Evolutionary conservation across 495 filamentous ascomycete species (phyloP), one percentile per base, ranked within the genome.

Genomic region (Xylaria longipes): DNA sequence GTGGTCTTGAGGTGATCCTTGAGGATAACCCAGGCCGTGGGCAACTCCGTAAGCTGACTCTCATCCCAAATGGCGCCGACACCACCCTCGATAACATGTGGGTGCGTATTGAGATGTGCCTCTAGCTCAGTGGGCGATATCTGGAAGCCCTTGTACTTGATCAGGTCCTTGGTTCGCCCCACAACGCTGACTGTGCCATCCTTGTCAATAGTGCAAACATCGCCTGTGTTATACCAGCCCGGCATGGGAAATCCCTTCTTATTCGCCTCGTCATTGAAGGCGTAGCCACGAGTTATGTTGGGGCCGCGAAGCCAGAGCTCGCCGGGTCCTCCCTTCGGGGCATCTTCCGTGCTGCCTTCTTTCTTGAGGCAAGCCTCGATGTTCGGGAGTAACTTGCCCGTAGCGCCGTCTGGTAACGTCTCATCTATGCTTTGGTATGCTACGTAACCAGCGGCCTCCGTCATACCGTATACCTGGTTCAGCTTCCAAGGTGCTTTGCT

Each of bases 101-200:
- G 86, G 72, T 92, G 91, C 37, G 85, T 83, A 2, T 89, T 80
- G 45, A 94, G 79, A 22, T 90, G 74, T 7, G 87, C 89, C 74
- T 94, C 92, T 7, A 95, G 81, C 79, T 94, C 91, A 0, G 92
- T 89, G 3, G 92, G 92, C 8, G 91, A 83, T 0, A 94, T 90
- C 75, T 93, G 91, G 80, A 92, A 91, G 3, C 91, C 92, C 57
- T 90, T 82, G 76, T 90, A 90, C 76, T 91, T 91, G 79, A 92
- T 91, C 8, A 92, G 81, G 73, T 92, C 90, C 77, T 92, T 92
- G 35, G 88, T 87, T 25, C 90, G 86, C 70, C 90, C 90, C 6
- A 89, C 89, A 58, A 92, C 88, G 76, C 81, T 88, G 73, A 92
- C 85, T 50, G 87, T 83, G 1, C 87, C 87, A 39, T 89, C 76